phyloP scores from a whole-genome alignment of 2,329 filamentous ascomycete species.

The Cladosporium sp. region DNA sequence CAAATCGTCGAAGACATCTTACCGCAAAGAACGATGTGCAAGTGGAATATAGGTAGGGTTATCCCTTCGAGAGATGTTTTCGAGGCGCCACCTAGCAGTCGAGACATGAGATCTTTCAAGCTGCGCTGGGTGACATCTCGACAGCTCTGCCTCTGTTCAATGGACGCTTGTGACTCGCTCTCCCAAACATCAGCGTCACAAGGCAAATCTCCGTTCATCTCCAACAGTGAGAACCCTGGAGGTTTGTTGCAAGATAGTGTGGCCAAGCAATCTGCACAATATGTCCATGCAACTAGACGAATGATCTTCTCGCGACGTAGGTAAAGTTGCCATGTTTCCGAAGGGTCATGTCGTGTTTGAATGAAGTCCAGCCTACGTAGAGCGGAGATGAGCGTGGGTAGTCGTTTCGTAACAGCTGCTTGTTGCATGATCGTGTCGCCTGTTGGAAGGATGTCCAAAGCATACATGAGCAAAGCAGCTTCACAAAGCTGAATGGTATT shows the following conservation, averaged over 20 bases:
- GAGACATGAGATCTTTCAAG: not conserved
- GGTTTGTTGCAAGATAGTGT: conserved; percentile 10
- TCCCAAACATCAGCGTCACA: conserved; percentile 7
- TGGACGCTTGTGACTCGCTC: not conserved
- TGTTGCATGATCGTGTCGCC: conserved; percentile 6
- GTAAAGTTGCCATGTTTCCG: conserved; percentile 2
- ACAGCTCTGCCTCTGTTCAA: not conserved
- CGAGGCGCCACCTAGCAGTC: not conserved
- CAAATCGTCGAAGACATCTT: too few species aligned
- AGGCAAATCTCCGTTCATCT: conserved; percentile 12
- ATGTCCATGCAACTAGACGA: conserved; percentile 11
- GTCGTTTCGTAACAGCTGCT: not conserved
- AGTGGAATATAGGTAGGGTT: not conserved
- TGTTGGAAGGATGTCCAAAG: not conserved
- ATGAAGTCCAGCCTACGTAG: conserved; percentile 7
- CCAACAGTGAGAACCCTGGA: conserved; percentile 5
- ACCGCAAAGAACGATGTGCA: not conserved
- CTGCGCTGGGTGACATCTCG: too few species aligned
- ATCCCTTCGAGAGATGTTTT: not conserved
- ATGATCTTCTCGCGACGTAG: conserved; percentile 11
- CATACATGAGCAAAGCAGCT: conserved; percentile 14
- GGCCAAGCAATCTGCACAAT: conserved; percentile 12
- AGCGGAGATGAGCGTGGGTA: conserved; percentile 8
- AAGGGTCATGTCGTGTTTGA: not conserved
- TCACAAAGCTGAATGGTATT: conserved; percentile 5